These are phyloP conservation scores for Paecilomyces formosus DNA, from an alignment of 2,329 filamentous ascomycete species.

Conservation along the genomic window DNA sequence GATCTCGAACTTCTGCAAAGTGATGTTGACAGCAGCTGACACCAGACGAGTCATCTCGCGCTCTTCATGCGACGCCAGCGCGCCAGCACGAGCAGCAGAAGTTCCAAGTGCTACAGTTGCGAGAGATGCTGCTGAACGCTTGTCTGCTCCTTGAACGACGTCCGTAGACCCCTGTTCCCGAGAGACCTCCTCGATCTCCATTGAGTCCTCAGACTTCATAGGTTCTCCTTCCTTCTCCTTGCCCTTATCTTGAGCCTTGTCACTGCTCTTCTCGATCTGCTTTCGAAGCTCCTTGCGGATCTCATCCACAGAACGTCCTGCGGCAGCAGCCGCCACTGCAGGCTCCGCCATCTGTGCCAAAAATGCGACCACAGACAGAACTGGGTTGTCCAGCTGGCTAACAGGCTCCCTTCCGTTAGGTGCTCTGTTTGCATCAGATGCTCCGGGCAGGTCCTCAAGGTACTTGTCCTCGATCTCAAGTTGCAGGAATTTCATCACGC, in stretches of 20 bases:
- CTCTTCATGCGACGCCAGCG: conserved; percentile 90
- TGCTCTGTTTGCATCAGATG: conserved; percentile 59
- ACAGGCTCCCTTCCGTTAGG: conserved; percentile 79
- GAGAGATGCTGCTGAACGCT: conserved; percentile 33
- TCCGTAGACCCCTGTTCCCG: conserved; percentile 21
- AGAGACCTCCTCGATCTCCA: conserved; percentile 46
- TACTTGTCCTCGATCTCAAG: conserved; percentile 98
- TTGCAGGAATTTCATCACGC: conserved; percentile 91
- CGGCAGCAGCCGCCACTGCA: conserved; percentile 80
- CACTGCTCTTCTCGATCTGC: conserved; percentile 62
- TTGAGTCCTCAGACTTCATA: conserved; percentile 50
- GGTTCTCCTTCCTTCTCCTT: conserved; percentile 39
- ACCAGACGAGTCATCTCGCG: conserved; percentile 93
- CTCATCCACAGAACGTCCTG: conserved; percentile 77
- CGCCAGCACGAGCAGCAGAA: conserved; percentile 76
- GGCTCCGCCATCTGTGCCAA: conserved; percentile 86
- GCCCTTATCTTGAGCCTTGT: conserved; percentile 39
- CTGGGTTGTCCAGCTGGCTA: conserved; percentile 87
- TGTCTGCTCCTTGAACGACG: conserved; percentile 34
- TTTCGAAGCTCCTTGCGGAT: conserved; percentile 73
- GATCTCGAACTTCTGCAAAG: conserved; percentile 89
- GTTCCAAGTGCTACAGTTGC: conserved; percentile 78
- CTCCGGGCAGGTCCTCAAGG: conserved; percentile 64
- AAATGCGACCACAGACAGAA: conserved; percentile 94
- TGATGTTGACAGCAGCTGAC: conserved; percentile 84